A percentile compares a stretch with the other conserved stretches of the same genome.
Conservation (phyloP, 768 basidiomycete species). For the Tylopilus plumbeoviolaceoides region DNA sequence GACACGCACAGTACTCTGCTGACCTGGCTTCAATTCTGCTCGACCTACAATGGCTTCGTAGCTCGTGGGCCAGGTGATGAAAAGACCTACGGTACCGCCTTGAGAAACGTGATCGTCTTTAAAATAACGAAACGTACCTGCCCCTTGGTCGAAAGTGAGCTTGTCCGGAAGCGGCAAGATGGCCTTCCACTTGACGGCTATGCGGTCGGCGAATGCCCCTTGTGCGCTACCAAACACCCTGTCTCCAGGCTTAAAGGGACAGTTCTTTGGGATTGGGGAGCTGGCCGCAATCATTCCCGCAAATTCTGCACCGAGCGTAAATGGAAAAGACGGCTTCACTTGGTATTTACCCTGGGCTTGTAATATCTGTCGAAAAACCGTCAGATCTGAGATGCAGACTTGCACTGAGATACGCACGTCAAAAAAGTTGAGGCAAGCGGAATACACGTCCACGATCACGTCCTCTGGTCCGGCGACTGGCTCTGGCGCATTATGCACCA, state of each 20-base stretch:
- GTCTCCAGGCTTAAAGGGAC: slow-evolving; percentile 77
- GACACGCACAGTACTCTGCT: background rate
- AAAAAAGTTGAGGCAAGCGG: slow-evolving; percentile 76
- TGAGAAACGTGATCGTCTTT: background rate
- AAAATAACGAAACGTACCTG: slow-evolving; percentile 44
- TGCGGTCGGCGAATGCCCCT: slow-evolving; percentile 78
- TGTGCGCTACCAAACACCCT: slow-evolving; percentile 81
- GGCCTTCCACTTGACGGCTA: slow-evolving; percentile 47
- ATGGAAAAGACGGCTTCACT: slow-evolving; percentile 77
- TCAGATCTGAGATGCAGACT: background rate
- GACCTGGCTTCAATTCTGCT: slow-evolving; percentile 74
- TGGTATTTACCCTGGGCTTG: slow-evolving; percentile 92
- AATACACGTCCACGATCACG: slow-evolving; percentile 72
- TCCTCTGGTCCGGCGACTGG: slow-evolving; percentile 49
- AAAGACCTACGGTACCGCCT: slow-evolving; percentile 49
- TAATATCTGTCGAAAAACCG: slow-evolving; percentile 51
- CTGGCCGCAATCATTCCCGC: slow-evolving; percentile 66
- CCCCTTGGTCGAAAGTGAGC: slow-evolving; percentile 82
- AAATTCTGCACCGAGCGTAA: slow-evolving; percentile 82
- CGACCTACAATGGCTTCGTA: slow-evolving; percentile 89
- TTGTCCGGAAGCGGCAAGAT: slow-evolving; percentile 69
- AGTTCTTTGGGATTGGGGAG: slow-evolving; percentile 78
- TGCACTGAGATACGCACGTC: slow-evolving; percentile 38
- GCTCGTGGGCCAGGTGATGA: slow-evolving; percentile 88
- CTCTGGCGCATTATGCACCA: slow-evolving; percentile 53